phyloP scores from a whole-genome alignment of 495 filamentous ascomycete genomes.

The Penicillium alfredii region DNA sequence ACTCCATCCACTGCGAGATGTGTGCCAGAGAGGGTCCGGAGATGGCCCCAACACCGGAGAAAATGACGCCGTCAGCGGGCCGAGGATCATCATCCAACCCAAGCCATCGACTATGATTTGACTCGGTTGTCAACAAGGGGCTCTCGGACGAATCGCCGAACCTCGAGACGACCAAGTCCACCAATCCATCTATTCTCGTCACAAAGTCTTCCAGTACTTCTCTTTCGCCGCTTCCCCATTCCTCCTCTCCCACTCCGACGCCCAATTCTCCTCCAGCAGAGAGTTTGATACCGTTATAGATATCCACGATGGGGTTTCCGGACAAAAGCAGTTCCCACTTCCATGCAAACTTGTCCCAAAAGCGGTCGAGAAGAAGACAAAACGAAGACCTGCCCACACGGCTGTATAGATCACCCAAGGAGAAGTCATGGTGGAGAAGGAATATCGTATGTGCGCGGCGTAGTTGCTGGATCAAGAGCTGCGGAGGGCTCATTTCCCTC shows the following conservation, averaged over 20 bases:
- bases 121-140: slow-evolving; percentile 3
- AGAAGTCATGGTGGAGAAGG: slow-evolving; percentile 75
- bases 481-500: slow-evolving; percentile 78
- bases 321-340: slow-evolving; percentile 87
- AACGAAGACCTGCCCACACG: slow-evolving; percentile 55
- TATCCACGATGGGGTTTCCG: slow-evolving; percentile 75
- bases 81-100: slow-evolving; percentile 56
- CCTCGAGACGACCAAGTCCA: slow-evolving; percentile 80
- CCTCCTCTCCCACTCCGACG: slow-evolving; percentile 88
- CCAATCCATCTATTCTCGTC: slow-evolving; percentile 53
- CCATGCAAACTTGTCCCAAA: slow-evolving; percentile 75
- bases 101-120: slow-evolving; percentile 49
- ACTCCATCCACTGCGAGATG: slow-evolving; percentile 77
- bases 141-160: slow-evolving; percentile 56
- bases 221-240: slow-evolving; percentile 84
- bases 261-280: slow-evolving; percentile 88
- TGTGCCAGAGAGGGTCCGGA: slow-evolving; percentile 57
- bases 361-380: slow-evolving; percentile 62
- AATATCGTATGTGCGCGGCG: slow-evolving; percentile 77
- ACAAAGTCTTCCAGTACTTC: slow-evolving; percentile 86
- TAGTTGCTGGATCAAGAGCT: slow-evolving; percentile 72
- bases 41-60: slow-evolving; percentile 68
- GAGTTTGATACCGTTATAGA: slow-evolving; percentile 81
- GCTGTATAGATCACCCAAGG: slow-evolving; percentile 58
- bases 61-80: slow-evolving; percentile 74